Evolutionary conservation across 495 filamentous ascomycete genomes (phyloP).

Genomic region (Penicillium malachiteum): DNA sequence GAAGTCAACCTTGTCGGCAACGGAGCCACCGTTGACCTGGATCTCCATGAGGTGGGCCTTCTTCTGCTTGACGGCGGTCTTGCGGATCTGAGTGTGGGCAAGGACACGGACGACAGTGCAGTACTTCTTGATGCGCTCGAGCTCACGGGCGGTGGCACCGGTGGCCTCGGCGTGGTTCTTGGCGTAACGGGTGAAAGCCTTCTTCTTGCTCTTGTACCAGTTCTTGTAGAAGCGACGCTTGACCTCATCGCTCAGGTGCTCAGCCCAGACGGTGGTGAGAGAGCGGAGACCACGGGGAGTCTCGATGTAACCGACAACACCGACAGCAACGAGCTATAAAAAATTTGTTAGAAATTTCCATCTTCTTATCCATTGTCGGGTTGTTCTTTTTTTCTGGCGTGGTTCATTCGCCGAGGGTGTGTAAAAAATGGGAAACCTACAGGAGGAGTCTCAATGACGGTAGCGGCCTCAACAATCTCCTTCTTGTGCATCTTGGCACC

Average conservation of each 20-base stretch:
- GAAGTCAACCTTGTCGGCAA: slow-evolving; percentile 95
- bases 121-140: slow-evolving; percentile 99
- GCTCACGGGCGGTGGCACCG: slow-evolving; percentile 85
- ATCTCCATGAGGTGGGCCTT: slow-evolving; percentile 99
- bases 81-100: slow-evolving; percentile 98
- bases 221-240: slow-evolving; percentile 99
- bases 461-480: slow-evolving; percentile 99
- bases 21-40: slow-evolving; percentile 96
- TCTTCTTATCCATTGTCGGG: not conserved
- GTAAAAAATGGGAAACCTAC: slow-evolving; percentile 57
- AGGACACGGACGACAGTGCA: slow-evolving; percentile 99
- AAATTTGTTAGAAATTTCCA: slow-evolving; percentile 5
- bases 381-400: not conserved
- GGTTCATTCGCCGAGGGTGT: not conserved
- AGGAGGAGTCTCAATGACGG: slow-evolving; percentile 99
- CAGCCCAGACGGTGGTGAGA: slow-evolving; percentile 98
- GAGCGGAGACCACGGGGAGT: slow-evolving; percentile 99
- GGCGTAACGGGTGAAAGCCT: slow-evolving; percentile 99
- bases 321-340: slow-evolving; percentile 92
- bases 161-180: slow-evolving; percentile 96
- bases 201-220: slow-evolving; percentile 99
- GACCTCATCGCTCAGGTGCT: slow-evolving; percentile 97
- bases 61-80: slow-evolving; percentile 99
- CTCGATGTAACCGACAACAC: slow-evolving; percentile 99
- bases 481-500: slow-evolving; percentile 99